Base-by-base conservation (phyloP, 2,329 filamentous ascomycete species). In the Colletotrichum sp. region DNA sequence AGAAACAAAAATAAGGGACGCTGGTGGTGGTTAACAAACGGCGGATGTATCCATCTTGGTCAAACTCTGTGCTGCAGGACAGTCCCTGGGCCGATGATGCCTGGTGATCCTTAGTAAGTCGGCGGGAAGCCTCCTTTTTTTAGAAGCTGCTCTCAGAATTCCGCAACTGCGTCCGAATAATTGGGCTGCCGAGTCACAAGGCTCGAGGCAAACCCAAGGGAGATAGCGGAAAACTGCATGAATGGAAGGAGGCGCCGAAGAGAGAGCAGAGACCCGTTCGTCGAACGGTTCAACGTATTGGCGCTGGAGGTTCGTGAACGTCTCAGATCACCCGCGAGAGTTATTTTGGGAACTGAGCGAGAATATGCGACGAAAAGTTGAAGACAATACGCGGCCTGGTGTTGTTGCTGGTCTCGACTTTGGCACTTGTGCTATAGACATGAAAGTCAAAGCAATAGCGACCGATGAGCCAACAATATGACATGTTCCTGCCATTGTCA, bases 241-340 rank as follows among this genome's bases (percentile, higher is more conserved):
- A 76, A 73, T 28, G 64, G 59, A 57, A 55, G 32, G 28, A 34
- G 52, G 15, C 48, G 59, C 24, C 57, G 44, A 22, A 44, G 16
- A 59, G 30, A 68, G 34, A 60, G 57, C 34, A 59, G 30, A 72
- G 34, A 60, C 70, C 57, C 26, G 65, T 74, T 76, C 71, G 74
- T 74, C 70, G 39, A 65, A 69, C 70, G 60, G 64, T 65, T 55
- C 65, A 55, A 32, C 24, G 32, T 34, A 44, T 34, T 44, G 44
- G 59, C 59, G 59, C 24, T 57, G 32, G 73, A 76, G 48, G 48
- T 69, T 76, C 64, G 59, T 39, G 44, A 60, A 62, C 70, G 74
- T 76, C 74, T 76, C 74, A 76, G 70, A 72, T 65, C 71, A 65
- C 16, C 70, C 36, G 48, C 65, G 34, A 65, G 71, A n/a, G 48